Percentiles rank a stretch among this genome's conserved stretches.
Evolutionary conservation across 2,329 filamentous ascomycete genomes (phyloP).

Genomic region (Gremmenia infestans): DNA sequence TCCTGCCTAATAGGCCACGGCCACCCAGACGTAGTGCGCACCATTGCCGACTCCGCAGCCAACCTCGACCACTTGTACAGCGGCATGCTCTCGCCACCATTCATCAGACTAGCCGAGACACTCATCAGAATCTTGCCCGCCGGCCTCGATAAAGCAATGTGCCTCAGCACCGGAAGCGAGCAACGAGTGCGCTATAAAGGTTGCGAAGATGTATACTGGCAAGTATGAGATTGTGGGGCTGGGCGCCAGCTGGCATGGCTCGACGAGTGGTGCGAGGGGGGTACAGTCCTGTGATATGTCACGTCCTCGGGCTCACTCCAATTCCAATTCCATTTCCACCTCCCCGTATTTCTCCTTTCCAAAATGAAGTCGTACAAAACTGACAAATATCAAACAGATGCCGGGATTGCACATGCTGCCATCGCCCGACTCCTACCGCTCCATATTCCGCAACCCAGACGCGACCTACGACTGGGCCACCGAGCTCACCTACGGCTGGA

Average conservation of each 20-base stretch:
- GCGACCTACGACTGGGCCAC: conserved; percentile 61
- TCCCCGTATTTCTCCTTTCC: too few species aligned
- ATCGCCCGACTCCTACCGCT: conserved; percentile 56
- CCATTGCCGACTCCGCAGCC: conserved; percentile 43
- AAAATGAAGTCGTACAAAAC: too few species aligned
- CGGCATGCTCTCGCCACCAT: conserved; percentile 53
- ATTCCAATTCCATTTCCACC: background rate
- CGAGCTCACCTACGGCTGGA: conserved; percentile 58
- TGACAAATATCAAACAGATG: conserved; percentile 30
- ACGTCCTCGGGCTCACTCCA: background rate
- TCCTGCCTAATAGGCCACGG: conserved; percentile 51
- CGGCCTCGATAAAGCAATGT: conserved; percentile 50
- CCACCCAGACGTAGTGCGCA: conserved; percentile 48
- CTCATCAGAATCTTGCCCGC: conserved; percentile 45
- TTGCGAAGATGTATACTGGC: conserved; percentile 59
- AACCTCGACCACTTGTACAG: conserved; percentile 55
- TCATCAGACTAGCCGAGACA: conserved; percentile 47
- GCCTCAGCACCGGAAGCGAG: conserved; percentile 36
- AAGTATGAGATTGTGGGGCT: conserved; percentile 45
- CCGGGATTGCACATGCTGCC: conserved; percentile 55
- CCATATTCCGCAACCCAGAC: conserved; percentile 53
- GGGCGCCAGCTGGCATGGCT: conserved; percentile 58
- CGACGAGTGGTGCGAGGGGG: conserved; percentile 48
- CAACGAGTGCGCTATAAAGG: conserved; percentile 58
- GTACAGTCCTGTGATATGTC: conserved; percentile 37